Base-by-base conservation (phyloP, 768 basidiomycete genomes). In the Lactarius trivialis region DNA sequence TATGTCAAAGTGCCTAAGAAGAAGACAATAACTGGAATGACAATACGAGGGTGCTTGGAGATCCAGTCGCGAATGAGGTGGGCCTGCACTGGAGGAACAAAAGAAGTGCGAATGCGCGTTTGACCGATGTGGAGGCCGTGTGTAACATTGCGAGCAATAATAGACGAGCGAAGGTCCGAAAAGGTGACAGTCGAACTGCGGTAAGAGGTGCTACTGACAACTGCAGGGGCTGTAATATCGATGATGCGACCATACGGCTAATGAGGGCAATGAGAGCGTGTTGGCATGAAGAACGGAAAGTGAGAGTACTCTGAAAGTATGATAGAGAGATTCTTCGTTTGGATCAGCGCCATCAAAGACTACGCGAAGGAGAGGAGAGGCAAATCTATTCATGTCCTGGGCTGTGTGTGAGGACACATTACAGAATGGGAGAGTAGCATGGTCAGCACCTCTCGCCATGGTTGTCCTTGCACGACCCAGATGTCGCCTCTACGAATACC, bases 1-100 rank as follows among this genome's bases (percentile, higher is more conserved):
- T 96, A 97, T 24, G 91, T 91, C 39, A 98, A 68, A 2, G 88
- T 87, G 12, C 94, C 96, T n/a, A 98, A 72, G 2, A 98, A 75
- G 72, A 98, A 97, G 48, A 93, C 82, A 2, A 93, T 62, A 19
- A 93, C 72, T 0, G 93, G 93, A 3, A 94, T 72, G 56, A 86
- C 84, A 55, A 97, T 87, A 63, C 84, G 85, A 8, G 96, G 95
- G 74, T 98, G 95, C n/a, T 74, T 78, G 2, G 88, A 79, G 64
- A 93, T 78, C 89, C 93, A 98, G 71, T 86, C 85, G 34, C 89
- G 79, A 32, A 93, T 72, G 21, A 73, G 78, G 67, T 89, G 86
- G 0, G 79, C 81, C 69, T 85, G 82, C n/a, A 87, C 74, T 17
- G 87, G 85, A 51, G 77, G 77, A 67, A 85, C 78, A 69, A 89